Percentiles rank a stretch among this genome's conserved stretches.
These are phyloP conservation scores for Magnolia officinalis DNA, from an alignment of 164 flowering plant genomes.

Conservation along the genomic window DNA sequence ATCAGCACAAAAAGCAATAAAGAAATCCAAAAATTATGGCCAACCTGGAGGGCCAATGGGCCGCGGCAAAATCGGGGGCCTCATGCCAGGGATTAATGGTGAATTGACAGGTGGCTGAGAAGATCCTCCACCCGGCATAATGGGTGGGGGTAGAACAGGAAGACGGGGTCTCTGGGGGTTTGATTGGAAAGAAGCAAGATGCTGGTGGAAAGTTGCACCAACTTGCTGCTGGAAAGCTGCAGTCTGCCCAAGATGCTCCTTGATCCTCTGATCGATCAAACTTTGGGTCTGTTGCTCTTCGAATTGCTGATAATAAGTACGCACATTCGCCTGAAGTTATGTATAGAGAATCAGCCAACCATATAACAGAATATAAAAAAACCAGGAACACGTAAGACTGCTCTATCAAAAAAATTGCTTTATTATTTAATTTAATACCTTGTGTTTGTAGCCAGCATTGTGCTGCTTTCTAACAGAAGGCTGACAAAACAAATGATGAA, in stretches of 20 bases:
- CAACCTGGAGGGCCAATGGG: conserved; percentile 54
- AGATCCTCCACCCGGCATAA: conserved; percentile 35
- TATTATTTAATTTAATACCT: conserved; percentile 43
- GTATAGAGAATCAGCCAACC: not conserved
- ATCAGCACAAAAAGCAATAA: conserved; percentile 1
- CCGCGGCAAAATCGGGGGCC: conserved; percentile 73
- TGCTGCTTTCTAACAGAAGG: conserved; percentile 99
- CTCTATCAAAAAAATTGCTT: not conserved
- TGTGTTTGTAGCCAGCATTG: conserved; percentile 97
- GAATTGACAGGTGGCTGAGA: conserved; percentile 25
- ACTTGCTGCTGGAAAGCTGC: conserved; percentile 71
- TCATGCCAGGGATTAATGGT: conserved; percentile 54
- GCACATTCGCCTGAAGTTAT: conserved; percentile 73
- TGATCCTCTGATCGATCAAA: conserved; percentile 87
- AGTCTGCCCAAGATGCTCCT: conserved; percentile 87
- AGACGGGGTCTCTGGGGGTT: conserved; percentile 53
- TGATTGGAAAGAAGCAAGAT: conserved; percentile 37
- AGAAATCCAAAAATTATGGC: not conserved
- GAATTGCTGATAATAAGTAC: conserved; percentile 85
- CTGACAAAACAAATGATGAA: conserved; percentile 30
- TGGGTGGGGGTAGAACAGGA: conserved; percentile 57
- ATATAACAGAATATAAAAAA: not conserved
- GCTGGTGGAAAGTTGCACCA: conserved; percentile 81
- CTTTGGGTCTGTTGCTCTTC: conserved; percentile 93
- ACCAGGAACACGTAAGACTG: not conserved